Conservation (phyloP, 2,329 filamentous ascomycete genomes). For the Arthrocladium fulminans region DNA sequence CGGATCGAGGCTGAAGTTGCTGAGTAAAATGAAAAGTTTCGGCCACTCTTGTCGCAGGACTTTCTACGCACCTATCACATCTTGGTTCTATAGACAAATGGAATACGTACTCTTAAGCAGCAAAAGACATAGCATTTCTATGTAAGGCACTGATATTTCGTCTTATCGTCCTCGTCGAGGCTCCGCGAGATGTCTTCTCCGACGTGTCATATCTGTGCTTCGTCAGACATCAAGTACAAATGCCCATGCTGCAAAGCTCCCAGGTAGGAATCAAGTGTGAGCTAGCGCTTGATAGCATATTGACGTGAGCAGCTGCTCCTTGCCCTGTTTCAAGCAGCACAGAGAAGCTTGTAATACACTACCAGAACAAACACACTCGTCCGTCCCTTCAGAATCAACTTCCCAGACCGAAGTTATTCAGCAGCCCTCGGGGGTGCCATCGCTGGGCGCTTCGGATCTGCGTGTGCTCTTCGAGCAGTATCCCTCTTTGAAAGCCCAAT, state of each 20-base stretch:
- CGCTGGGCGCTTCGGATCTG: conserved; percentile 25
- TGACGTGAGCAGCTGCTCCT: conserved; percentile 33
- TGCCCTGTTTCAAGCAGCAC: conserved; percentile 38
- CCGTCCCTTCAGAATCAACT: background rate
- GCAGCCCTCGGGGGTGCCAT: background rate
- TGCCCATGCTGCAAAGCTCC: conserved; percentile 25
- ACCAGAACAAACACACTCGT: background rate
- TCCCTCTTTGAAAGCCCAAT: conserved; percentile 31
- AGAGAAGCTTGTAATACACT: conserved; percentile 32
- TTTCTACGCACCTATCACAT: no score
- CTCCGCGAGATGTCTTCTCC: background rate
- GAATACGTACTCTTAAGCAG: no score
- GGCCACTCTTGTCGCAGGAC: no score
- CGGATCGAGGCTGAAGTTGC: no score
- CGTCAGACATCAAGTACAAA: conserved; percentile 25
- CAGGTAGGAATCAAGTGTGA: conserved; percentile 23
- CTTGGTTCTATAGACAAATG: no score
- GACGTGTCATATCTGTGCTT: conserved; percentile 25
- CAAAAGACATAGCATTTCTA: no score
- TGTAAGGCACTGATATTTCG: background rate
- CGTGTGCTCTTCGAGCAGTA: conserved; percentile 31
- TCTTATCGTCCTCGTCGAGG: no score
- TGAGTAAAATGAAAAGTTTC: no score
- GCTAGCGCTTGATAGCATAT: background rate
- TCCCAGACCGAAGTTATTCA: background rate